Conservation (phyloP, 768 basidiomycete species). For the Leucosporidium yakuticum region DNA sequence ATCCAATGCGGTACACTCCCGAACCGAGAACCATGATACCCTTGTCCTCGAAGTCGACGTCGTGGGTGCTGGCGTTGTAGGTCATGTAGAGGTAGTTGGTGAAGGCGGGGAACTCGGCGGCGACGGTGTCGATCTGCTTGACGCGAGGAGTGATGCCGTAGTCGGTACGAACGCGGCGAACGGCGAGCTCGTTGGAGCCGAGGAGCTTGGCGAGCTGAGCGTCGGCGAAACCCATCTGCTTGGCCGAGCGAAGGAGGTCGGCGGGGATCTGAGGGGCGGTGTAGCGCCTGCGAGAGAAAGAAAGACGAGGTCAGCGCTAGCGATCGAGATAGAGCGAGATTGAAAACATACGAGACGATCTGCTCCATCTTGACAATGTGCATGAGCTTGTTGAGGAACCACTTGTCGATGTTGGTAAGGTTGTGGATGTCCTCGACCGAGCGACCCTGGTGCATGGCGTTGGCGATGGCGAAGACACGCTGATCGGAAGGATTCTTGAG, state of each 20-base stretch:
- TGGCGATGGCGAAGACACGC: slow-evolving; percentile 91
- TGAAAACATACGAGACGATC: slow-evolving; percentile 58
- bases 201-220: slow-evolving; percentile 75
- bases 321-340: background rate
- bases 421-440: slow-evolving; percentile 93
- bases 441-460: slow-evolving; percentile 87
- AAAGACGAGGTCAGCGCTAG: background rate
- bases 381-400: slow-evolving; percentile 88
- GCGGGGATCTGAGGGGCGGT: slow-evolving; percentile 41
- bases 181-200: slow-evolving; percentile 84
- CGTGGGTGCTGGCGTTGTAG: slow-evolving; percentile 93
- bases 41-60: slow-evolving; percentile 77
- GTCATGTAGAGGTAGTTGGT: slow-evolving; percentile 99
- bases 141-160: slow-evolving; percentile 75
- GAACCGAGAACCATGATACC: slow-evolving; percentile 97
- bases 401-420: slow-evolving; percentile 97
- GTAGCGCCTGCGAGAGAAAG: slow-evolving; percentile 11
- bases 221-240: slow-evolving; percentile 95
- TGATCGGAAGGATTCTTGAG: slow-evolving; percentile 91
- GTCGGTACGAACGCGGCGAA: slow-evolving; percentile 84
- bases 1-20: slow-evolving; percentile 97
- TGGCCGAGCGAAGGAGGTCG: slow-evolving; percentile 67
- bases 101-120: slow-evolving; percentile 96
- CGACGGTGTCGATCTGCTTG: slow-evolving; percentile 98
- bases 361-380: slow-evolving; percentile 78